Conservation (phyloP, 2,329 filamentous ascomycete genomes). For the Seiridium unicorne region DNA sequence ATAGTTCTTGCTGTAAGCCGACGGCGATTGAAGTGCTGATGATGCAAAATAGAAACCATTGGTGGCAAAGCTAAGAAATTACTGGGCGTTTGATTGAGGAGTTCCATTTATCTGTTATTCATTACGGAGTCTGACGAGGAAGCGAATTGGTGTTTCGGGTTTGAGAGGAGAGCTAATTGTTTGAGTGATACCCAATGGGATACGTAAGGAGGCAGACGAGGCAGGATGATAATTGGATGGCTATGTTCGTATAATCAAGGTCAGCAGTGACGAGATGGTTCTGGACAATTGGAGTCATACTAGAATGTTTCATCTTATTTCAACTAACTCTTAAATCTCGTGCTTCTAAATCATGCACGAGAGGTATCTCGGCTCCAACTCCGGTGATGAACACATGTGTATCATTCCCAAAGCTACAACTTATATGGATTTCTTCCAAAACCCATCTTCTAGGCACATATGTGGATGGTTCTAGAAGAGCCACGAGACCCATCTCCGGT, state of each 20-base stretch:
- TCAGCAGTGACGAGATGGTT: no score
- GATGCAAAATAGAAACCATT: background rate
- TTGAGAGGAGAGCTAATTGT: background rate
- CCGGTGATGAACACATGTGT: background rate
- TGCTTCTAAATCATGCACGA: background rate
- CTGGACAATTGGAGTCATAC: no score
- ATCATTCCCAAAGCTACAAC: background rate
- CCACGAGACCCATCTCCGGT: conserved; percentile 58
- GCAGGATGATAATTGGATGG: background rate
- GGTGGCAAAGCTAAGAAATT: background rate
- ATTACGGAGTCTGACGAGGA: background rate
- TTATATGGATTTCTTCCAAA: background rate
- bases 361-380: background rate
- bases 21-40: background rate
- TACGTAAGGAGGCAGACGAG: background rate
- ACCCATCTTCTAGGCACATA: background rate
- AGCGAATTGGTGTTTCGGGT: background rate
- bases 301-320: background rate
- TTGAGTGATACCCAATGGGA: background rate
- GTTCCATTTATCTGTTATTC: no score
- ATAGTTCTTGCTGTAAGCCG: background rate
- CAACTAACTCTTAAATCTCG: background rate
- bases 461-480: conserved; percentile 45
- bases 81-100: background rate
- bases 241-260: no score